Conservation (phyloP, 345 rosid species). For the Lepidium aucheri region DNA sequence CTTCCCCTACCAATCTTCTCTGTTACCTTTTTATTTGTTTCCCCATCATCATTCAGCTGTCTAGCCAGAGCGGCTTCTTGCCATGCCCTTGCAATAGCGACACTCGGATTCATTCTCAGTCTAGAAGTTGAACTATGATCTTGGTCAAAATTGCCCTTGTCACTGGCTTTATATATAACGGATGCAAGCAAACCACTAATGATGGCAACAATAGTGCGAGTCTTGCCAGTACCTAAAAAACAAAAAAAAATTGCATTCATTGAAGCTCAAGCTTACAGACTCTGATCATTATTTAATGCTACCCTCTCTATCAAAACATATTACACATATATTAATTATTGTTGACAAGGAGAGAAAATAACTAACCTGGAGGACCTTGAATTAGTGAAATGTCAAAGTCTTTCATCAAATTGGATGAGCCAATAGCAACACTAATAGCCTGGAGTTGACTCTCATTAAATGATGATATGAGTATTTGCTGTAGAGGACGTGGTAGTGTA, state of each 20-base stretch:
- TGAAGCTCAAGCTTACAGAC: neutral
- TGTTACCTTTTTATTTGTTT: conserved; percentile 32
- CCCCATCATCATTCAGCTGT: conserved; percentile 53
- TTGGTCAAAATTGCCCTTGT: conserved; percentile 33
- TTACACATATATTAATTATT: neutral
- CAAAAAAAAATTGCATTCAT: neutral
- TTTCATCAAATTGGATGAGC: conserved; percentile 39
- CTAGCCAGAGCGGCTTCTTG: conserved; percentile 95
- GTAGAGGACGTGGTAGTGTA: conserved; percentile 58
- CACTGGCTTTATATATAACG: conserved; percentile 26
- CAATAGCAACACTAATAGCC: conserved; percentile 62
- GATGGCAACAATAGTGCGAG: conserved; percentile 88
- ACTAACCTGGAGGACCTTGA: conserved; percentile 98
- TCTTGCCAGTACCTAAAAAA: conserved; percentile 85
- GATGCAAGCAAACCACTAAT: conserved; percentile 83
- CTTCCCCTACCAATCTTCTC: conserved; percentile 60
- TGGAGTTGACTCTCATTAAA: conserved; percentile 85
- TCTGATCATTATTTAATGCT: neutral
- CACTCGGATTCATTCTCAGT: conserved; percentile 51
- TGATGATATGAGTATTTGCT: conserved; percentile 56
- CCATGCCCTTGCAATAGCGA: conserved; percentile 85
- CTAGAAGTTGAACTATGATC: conserved; percentile 36
- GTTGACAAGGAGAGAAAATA: neutral
- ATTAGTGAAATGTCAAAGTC: conserved; percentile 75
- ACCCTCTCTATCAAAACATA: neutral